phyloP scores from a whole-genome alignment of 768 basidiomycete genomes.

The Amanita exitialis region DNA sequence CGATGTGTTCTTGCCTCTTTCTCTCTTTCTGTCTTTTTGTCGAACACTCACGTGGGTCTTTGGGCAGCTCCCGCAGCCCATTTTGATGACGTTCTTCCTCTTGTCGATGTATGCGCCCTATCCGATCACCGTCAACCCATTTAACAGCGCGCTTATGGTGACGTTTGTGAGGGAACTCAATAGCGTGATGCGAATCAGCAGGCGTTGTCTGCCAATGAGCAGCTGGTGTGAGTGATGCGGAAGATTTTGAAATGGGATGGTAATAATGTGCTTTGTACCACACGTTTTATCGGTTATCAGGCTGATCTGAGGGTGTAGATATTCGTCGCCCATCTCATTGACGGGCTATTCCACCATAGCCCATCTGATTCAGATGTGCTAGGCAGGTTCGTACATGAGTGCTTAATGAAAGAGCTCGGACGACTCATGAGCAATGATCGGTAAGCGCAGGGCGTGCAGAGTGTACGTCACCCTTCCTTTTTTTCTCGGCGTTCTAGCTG shows the following conservation, averaged over 20 bases:
- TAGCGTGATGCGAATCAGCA: conserved; percentile 45
- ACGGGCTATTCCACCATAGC: conserved; percentile 47
- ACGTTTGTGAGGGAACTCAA: conserved; percentile 63
- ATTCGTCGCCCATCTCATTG: conserved; percentile 39
- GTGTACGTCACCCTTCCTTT: conserved; percentile 32
- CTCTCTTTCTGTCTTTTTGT: conserved; percentile 9
- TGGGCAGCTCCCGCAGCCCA: conserved; percentile 63
- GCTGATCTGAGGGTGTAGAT: conserved; percentile 40
- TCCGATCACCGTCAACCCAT: conserved; percentile 73
- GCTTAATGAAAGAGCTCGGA: conserved; percentile 60
- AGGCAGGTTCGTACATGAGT: conserved; percentile 61
- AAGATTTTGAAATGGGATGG: conserved; percentile 80
- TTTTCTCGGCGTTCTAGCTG: conserved; percentile 4
- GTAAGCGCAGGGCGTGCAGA: conserved; percentile 60
- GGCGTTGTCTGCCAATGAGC: conserved; percentile 53
- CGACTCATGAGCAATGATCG: conserved; percentile 65
- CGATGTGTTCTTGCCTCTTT: conserved; percentile 66
- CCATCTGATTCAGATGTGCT: conserved; percentile 53
- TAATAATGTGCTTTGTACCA: conserved; percentile 63
- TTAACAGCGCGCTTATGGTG: conserved; percentile 61
- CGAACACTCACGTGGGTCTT: too few relatives aligned
- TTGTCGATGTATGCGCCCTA: conserved; percentile 75
- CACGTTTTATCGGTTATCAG: too few relatives aligned
- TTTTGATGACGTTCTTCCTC: conserved; percentile 70
- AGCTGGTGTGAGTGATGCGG: conserved; percentile 81